These are phyloP conservation scores for Amanita brunnescens DNA, from an alignment of 768 basidiomycete genomes.

Conservation along the genomic window DNA sequence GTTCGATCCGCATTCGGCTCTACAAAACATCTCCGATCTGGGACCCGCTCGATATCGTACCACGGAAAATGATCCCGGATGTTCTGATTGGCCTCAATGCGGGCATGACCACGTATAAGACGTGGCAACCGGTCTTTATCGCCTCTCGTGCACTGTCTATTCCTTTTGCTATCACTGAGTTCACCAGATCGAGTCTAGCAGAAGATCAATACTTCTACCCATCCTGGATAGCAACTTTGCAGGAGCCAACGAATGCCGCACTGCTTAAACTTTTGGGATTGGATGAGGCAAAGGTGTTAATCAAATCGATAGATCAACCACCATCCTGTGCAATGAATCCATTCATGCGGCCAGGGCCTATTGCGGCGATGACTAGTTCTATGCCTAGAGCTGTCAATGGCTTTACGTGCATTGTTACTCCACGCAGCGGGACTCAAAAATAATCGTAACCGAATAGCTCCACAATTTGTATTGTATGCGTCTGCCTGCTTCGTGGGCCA, in stretches of 20 bases:
- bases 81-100: slow-evolving; percentile 35
- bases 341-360: slow-evolving; percentile 15
- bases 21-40: slow-evolving; percentile 10
- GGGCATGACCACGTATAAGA: slow-evolving; percentile 25
- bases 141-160: slow-evolving; percentile 18
- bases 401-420: slow-evolving; percentile 11
- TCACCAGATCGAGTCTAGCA: slow-evolving; percentile 11
- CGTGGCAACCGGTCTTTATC: slow-evolving; percentile 28
- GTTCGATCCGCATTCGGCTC: slow-evolving; percentile 30
- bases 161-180: slow-evolving; percentile 18
- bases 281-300: slow-evolving; percentile 1
- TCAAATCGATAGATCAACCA: slow-evolving; percentile 2
- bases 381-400: slow-evolving; percentile 12
- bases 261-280: neutral
- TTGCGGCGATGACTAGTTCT: neutral
- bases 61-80: slow-evolving; percentile 21
- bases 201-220: slow-evolving; percentile 1
- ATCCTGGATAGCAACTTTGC: neutral
- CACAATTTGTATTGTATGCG: too few species aligned
- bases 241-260: neutral
- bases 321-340: slow-evolving; percentile 13
- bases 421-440: neutral
- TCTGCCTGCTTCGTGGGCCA: too few species aligned
- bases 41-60: slow-evolving; percentile 4
- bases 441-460: too few species aligned